A percentile compares a stretch with the other conserved stretches of the same genome.
These are phyloP conservation scores for Globisporangium paddicum DNA, from an alignment of 352 stramenopile genomes.

Conservation along the genomic window DNA sequence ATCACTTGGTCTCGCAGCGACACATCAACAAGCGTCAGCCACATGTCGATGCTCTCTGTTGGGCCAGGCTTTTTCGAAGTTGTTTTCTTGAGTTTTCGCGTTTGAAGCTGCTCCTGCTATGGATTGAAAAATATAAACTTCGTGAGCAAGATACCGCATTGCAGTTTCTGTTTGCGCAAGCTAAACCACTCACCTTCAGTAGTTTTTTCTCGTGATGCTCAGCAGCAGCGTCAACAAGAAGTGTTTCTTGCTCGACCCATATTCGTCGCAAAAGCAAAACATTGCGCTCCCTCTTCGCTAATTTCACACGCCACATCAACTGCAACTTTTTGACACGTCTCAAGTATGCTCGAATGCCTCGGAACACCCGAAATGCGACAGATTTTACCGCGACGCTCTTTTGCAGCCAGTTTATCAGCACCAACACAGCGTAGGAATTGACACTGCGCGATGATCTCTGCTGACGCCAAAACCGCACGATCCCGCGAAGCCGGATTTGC, in stretches of 20 bases:
- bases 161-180: neutral
- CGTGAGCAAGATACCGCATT: neutral
- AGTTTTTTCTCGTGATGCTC: conserved; percentile 35
- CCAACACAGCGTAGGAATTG: conserved; percentile 26
- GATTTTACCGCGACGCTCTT: conserved; percentile 54
- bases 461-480: conserved; percentile 41
- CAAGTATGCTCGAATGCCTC: conserved; percentile 43
- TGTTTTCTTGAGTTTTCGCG: conserved; percentile 15
- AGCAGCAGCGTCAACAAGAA: conserved; percentile 40
- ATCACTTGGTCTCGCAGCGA: conserved; percentile 33
- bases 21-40: conserved; percentile 43
- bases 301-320: conserved; percentile 39
- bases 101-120: conserved; percentile 7
- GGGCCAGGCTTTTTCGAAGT: conserved; percentile 11
- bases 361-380: conserved; percentile 52
- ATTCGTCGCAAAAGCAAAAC: conserved; percentile 41
- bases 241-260: conserved; percentile 46
- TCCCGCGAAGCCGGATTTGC: conserved; percentile 29
- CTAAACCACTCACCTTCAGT: conserved; percentile 20
- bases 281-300: conserved; percentile 27
- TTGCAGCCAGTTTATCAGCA: conserved; percentile 59
- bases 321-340: conserved; percentile 50
- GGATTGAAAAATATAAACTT: neutral
- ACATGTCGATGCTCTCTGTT: conserved; percentile 18
- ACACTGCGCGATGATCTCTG: conserved; percentile 26